These are phyloP conservation scores for Suillus alpinus DNA, from an alignment of 768 basidiomycete species.

Conservation along the genomic window DNA sequence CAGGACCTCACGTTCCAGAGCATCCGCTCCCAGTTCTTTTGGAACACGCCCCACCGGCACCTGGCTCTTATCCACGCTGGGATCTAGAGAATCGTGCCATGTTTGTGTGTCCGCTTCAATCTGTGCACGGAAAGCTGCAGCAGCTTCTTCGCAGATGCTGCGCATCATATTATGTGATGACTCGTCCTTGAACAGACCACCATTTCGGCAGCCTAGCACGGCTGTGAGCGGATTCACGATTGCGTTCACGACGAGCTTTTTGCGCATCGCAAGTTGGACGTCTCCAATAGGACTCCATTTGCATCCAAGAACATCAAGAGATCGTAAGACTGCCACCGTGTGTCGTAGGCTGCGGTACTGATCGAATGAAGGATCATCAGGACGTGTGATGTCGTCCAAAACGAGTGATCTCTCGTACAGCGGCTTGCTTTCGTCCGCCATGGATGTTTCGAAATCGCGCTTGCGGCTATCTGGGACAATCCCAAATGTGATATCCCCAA, in stretches of 20 bases:
- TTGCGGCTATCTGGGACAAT: slow-evolving; percentile 67
- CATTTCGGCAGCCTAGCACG: slow-evolving; percentile 76
- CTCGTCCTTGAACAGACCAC: slow-evolving; percentile 54
- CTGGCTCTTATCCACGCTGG: slow-evolving; percentile 20
- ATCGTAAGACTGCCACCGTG: slow-evolving; percentile 64
- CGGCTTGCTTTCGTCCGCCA: slow-evolving; percentile 34
- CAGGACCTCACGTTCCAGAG: slow-evolving; percentile 55
- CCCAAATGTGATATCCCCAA: slow-evolving; percentile 74
- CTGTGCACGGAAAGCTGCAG: slow-evolving; percentile 54
- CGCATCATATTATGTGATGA: slow-evolving; percentile 44
- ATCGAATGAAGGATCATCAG: slow-evolving; percentile 31
- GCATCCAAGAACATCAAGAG: slow-evolving; percentile 53
- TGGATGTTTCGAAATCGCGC: slow-evolving; percentile 61
- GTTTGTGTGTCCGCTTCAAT: slow-evolving; percentile 37
- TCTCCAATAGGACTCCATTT: slow-evolving; percentile 65
- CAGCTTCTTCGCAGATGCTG: slow-evolving; percentile 71
- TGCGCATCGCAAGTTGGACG: slow-evolving; percentile 67
- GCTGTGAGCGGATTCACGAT: slow-evolving; percentile 87
- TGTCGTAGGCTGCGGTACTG: slow-evolving; percentile 62
- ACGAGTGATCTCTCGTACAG: slow-evolving; percentile 39
- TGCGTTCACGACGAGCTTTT: slow-evolving; percentile 79
- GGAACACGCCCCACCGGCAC: slow-evolving; percentile 42
- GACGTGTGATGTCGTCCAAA: slow-evolving; percentile 51
- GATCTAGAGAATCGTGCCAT: slow-evolving; percentile 22
- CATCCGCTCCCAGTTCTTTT: slow-evolving; percentile 38